Evolutionary conservation across 805 yeast species (phyloP).

Genomic region (Starmera dryadoides): DNA sequence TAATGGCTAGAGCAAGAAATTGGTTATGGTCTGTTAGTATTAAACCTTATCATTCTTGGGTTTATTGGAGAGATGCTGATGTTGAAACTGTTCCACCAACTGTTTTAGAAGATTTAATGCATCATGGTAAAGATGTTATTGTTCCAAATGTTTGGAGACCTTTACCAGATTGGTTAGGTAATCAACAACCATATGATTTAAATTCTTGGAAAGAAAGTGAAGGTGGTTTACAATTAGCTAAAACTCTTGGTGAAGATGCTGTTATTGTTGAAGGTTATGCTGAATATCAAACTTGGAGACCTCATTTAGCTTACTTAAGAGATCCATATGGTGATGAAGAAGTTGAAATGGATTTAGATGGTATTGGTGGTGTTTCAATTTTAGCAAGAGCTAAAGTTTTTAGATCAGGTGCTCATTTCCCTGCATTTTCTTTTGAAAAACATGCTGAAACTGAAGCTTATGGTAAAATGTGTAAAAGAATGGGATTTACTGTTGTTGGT

Average conservation of each 20-base stretch:
- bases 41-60: conserved; percentile 91
- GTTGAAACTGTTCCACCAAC: conserved; percentile 88
- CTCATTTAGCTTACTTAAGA: conserved; percentile 89
- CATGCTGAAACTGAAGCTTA: conserved; percentile 99
- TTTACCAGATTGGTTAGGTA: conserved; percentile 77
- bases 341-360: conserved; percentile 89
- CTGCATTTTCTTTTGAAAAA: conserved; percentile 91
- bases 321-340: conserved; percentile 95
- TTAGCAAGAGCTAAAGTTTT: conserved; percentile 82
- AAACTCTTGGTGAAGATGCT: conserved; percentile 79
- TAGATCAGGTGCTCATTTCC: conserved; percentile 86
- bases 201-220: conserved; percentile 84
- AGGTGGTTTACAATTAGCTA: conserved; percentile 75
- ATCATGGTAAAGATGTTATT: conserved; percentile 81
- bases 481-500: conserved; percentile 85
- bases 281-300: conserved; percentile 97
- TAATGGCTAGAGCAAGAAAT: conserved; percentile 94
- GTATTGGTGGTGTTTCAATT: conserved; percentile 96
- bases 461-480: conserved; percentile 78
- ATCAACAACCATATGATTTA: conserved; percentile 78
- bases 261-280: conserved; percentile 97
- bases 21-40: conserved; percentile 86
- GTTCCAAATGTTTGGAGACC: conserved; percentile 96
- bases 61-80: conserved; percentile 97
- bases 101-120: conserved; percentile 86